Base-by-base conservation (phyloP, 176 grass and related monocot species). In the Eleusine indica region DNA sequence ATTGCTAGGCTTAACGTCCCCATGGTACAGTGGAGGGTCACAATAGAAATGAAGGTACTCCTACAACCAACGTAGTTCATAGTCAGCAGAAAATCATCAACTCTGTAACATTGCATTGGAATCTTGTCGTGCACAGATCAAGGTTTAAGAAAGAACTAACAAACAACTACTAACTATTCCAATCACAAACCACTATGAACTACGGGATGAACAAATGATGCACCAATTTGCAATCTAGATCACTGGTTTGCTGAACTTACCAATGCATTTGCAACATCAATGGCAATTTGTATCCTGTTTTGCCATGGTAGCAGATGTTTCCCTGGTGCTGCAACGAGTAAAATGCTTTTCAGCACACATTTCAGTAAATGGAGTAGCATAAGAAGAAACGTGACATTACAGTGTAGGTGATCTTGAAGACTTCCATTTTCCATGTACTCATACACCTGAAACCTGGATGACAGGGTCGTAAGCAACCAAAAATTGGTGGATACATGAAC, bases 21-120 rank as follows among this genome's bases (percentile, higher is more conserved):
- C 96, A 87, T 98, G 96, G 63, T 76, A 98, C 52, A 98, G 70
- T 67, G 85, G 79, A 79, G 91, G 93, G 74, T 98, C 92, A 80
- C 96, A 98, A 51, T 98, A 95, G 66, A 89, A 98, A 88, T 98
- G 96, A 74, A 98, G 90, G 86, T 98, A 98, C 82, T 98, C 93
- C 96, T 98, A 91, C 80, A 90, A n/a, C 71, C 62, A 66, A 71
- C 79, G 2, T 70, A 42, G 48, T 66, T 56, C 41, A 51, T 48
- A 60, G 28, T 44, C 28, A 60, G 67, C 11, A 66, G 64, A 42
- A 51, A 4, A 37, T 46, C 38, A 42, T 25, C 77, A 71, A 56
- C 19, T 28, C 16, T 40, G 49, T 4, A 77, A 40, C 10, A 19
- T 14, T 22, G 19, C 17, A 66, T 21, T 68, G 10, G 3, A 61